Conservation (phyloP, 139 green algal genomes). For the Chlamydomonas urium region DNA sequence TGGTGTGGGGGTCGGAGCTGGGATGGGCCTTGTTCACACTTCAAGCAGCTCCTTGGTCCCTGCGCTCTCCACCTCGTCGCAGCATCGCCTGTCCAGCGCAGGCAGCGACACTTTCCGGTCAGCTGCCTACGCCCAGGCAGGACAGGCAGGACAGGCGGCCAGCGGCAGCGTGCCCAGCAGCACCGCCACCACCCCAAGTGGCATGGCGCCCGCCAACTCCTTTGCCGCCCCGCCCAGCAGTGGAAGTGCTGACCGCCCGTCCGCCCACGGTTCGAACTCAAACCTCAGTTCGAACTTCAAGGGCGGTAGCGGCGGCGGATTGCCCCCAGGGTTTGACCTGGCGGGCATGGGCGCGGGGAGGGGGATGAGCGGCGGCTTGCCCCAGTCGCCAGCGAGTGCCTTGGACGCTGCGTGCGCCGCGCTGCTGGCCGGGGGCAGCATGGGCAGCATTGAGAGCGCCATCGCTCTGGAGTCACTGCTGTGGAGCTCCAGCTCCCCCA, state of each 20-base stretch:
- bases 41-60: background rate
- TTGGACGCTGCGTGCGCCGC: conserved; percentile 2
- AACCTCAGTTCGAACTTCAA: too few relatives aligned
- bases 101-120: background rate
- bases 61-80: background rate
- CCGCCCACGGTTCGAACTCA: too few relatives aligned
- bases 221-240: background rate
- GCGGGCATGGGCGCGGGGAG: background rate
- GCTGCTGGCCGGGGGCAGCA: conserved; percentile 2
- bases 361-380: background rate
- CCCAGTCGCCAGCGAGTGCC: conserved; percentile 1
- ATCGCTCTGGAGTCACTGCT: background rate
- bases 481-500: background rate
- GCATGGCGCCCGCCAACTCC: background rate
- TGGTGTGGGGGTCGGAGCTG: too few relatives aligned
- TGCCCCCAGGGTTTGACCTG: background rate
- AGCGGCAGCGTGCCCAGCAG: too few relatives aligned
- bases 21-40: too few relatives aligned
- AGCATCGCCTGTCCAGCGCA: background rate
- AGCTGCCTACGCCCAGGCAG: too few relatives aligned
- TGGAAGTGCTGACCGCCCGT: background rate
- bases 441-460: background rate
- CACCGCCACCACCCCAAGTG: too few relatives aligned
- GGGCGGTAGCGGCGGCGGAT: too few relatives aligned
- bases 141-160: too few relatives aligned